Evolutionary conservation across 192 early-diverging fungal genomes (phyloP), one percentile per base, ranked within the genome.

Genomic region (Umbelopsis sp.): DNA sequence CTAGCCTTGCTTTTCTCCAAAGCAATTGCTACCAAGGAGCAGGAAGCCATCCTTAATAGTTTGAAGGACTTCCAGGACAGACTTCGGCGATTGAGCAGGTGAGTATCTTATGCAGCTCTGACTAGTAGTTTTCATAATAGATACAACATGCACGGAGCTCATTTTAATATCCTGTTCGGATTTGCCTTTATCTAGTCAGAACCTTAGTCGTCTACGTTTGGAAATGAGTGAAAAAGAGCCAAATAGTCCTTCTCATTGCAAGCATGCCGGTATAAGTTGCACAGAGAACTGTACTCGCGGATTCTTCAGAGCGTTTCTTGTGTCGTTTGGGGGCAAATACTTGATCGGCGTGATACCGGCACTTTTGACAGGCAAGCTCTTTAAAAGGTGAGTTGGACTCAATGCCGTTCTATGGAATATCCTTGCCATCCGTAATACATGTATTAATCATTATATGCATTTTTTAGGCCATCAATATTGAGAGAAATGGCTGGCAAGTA

Each of bases 51-150:
- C 30, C 80, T 89, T 23, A 61, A 73, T 0, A 83, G 85, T 7
- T 82, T 91, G 49, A 84, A 79, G 21, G 79, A 77, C 46, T 89
- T 91, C 75, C 87, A 90, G 71, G 78, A 86, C 68, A 85, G 81
- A n/a, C 79, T 91, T n/a, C 80, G 85, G 67, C 81, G 88, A 44
- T 75, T 89, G n/a, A 86, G 80, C 77, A 87, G 86, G 85, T 83
- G 73, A 22, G 25, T 69, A 13, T 21, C 48, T 6, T 18, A 12
- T 10, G 5, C 37, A 41, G 1, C 6, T 41, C 5, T 41, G 37
- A 6, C 0, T 6, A 41, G 37, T 6, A 41, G 5, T 41, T 41
- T 6, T 41, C 37, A 41, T 41, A 41, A 9, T 41, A 41, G 37
- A 41, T 6, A 41, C 1, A 10, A 41, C 10, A 41, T 4, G 0